Evolutionary conservation across 495 filamentous ascomycete genomes (phyloP), one percentile per base, ranked within the genome.

Genomic region (Penicillium canescens): DNA sequence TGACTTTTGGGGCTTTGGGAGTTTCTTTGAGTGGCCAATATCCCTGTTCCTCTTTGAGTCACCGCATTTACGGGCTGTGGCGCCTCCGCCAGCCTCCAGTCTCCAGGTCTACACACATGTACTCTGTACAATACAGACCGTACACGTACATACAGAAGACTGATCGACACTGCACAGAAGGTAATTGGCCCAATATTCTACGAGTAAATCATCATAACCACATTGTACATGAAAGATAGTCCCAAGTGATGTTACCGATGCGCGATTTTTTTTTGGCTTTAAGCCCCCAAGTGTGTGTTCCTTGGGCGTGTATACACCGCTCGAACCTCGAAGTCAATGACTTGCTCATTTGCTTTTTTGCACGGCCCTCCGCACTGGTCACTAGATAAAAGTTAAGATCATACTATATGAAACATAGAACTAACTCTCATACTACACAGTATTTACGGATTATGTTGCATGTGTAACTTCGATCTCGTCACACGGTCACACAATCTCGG

Each of bases 181-280:
- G 11, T 64, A 55, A 72, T 74, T 72, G 69, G 69, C 57, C 49
- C 52, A 52, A 63, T 61, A 72, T 65, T 68, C 60, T 56, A 66
- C 67, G 59, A 67, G 57, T 48, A 21, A 36, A 50, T 42, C 41
- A 34, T 43, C 40, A 33, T 33, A 33, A 47, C 35, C 52, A 44
- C n/a, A 20, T 21, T 31, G 6, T 36, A 18, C 18, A 18, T 31
- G 28, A 31, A 31, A 31, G 28, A 31, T 31, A 31, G 28, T 7
- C 28, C 28, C 9, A 7, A 31, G 7, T 31, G 28, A 9, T 31
- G 8, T 31, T 31, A 31, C 28, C 28, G 9, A 31, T 31, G 28
- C 28, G 28, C 28, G 28, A 31, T 31, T 31, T 31, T 31, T 31
- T 31, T 47, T 42, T 42, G 20, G 26, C 40, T 42, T 42, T 42